phyloP scores from a whole-genome alignment of 768 basidiomycete genomes.

The Suillus discolor region DNA sequence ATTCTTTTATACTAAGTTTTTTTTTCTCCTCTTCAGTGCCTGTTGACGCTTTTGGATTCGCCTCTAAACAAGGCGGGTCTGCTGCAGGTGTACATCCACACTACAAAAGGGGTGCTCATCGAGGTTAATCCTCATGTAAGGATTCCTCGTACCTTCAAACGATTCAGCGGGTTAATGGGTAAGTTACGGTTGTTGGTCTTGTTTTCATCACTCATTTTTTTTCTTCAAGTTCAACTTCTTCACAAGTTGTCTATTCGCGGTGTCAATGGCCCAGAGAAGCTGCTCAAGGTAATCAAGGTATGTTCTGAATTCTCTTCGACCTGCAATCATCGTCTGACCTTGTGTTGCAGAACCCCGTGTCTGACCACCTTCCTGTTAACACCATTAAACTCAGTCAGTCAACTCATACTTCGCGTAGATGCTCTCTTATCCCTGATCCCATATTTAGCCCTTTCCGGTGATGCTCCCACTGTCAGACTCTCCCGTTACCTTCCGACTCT shows the following conservation, averaged over 20 bases:
- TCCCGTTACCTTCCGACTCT: slow-evolving; percentile 84
- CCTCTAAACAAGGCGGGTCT: slow-evolving; percentile 97
- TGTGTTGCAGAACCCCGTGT: slow-evolving; percentile 78
- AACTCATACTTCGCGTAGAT: slow-evolving; percentile 3
- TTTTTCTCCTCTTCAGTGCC: slow-evolving; percentile 60
- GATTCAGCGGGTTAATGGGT: slow-evolving; percentile 99
- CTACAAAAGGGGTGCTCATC: slow-evolving; percentile 92
- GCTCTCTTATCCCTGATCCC: slow-evolving; percentile 1
- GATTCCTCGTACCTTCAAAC: slow-evolving; percentile 97
- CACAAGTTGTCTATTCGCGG: slow-evolving; percentile 95
- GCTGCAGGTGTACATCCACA: slow-evolving; percentile 98
- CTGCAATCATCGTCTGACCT: slow-evolving; percentile 10
- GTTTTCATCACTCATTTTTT: slow-evolving; percentile 11
- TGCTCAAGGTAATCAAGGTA: slow-evolving; percentile 96
- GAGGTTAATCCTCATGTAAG: slow-evolving; percentile 98
- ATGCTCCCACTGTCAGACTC: slow-evolving; percentile 79
- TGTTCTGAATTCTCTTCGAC: slow-evolving; percentile 16
- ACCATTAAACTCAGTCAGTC: slow-evolving; percentile 92
- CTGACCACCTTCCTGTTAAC: slow-evolving; percentile 92
- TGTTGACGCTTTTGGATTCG: slow-evolving; percentile 94
- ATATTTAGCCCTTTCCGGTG: slow-evolving; percentile 81
- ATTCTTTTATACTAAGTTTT: slow-evolving; percentile 11
- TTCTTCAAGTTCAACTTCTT: slow-evolving; percentile 86
- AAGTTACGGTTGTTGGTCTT: slow-evolving; percentile 18
- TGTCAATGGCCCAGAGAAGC: slow-evolving; percentile 95